Base-by-base conservation (phyloP, 139 green algal species). In the Raphidocelis subcapitata region DNA sequence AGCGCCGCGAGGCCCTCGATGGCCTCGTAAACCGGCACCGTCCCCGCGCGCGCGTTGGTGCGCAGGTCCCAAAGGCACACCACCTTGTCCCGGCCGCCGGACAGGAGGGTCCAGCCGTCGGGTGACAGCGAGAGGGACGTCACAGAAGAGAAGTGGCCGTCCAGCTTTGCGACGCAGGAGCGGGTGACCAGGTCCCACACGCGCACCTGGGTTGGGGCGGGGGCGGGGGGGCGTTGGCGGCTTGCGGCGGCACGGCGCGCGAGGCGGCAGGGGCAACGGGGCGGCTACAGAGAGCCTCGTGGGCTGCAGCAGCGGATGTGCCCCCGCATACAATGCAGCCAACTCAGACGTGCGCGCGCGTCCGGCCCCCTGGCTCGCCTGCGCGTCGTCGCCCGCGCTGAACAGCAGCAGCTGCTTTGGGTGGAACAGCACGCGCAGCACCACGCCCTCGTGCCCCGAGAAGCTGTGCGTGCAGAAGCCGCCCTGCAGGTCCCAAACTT, bases 391-490 rank as follows among this genome's bases (percentile, higher is more conserved):
- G 5, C 83, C 82, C 0, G 70, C 87, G 23, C 78, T 94, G 72
- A 94, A 86, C 21, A 99, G 77, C 75, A 88, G 82, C 36, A 94
- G 77, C 52, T 93, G 74, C 72, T 92, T 87, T 0, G 91, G 92
- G 80, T 98, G 94, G 85, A 99, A 99, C 31, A 90, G 47, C 62
- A 78, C 63, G 4, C n/a, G 23, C 29, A 72, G 72, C 49, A 89
- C 80, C 21, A 86, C 82, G 31, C 80, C 80, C 87, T 80, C 87
- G 84, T 97, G 93, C 3, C 88, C 90, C 4, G 64, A 70, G 73
- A 99, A 97, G 26, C 79, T 74, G 76, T 99, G 95, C 23, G 95
- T 99, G 84, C 90, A 95, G 79, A 86, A 97, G 32, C 87, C 88
- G 37, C 82, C 85, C 1, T 89, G 76, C 37, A 89, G 69, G 69